phyloP scores from a whole-genome alignment of 2,329 filamentous ascomycete species.

The Aspergillus caelatus region DNA sequence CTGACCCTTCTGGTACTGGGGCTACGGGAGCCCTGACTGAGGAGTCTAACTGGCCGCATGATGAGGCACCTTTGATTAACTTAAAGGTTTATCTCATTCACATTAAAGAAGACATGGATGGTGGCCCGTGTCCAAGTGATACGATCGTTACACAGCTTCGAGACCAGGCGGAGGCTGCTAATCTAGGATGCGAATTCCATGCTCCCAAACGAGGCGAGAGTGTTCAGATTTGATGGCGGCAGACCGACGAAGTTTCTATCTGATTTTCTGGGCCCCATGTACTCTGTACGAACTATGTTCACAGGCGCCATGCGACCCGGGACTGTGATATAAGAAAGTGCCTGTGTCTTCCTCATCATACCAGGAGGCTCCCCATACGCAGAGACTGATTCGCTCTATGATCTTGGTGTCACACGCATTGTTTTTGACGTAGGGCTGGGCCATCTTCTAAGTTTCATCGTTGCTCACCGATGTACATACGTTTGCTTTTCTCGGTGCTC shows the following conservation, averaged over 20 bases:
- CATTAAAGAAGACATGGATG: conserved; percentile 81
- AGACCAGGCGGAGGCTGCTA: conserved; percentile 65
- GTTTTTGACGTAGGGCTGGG: background rate
- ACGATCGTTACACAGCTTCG: conserved; percentile 71
- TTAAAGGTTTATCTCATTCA: conserved; percentile 88
- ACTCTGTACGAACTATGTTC: background rate
- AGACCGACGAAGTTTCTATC: background rate
- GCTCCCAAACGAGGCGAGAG: conserved; percentile 68
- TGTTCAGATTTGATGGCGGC: conserved; percentile 42
- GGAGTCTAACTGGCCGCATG: background rate
- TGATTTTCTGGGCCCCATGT: background rate
- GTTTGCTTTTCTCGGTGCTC: background rate
- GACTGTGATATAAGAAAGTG: background rate
- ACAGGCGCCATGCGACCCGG: background rate
- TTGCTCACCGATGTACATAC: background rate
- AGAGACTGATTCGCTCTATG: background rate
- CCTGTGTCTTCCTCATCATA: background rate
- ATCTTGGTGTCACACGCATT: background rate
- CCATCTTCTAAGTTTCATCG: background rate
- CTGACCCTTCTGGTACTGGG: conserved; percentile 10
- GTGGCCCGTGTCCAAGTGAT: conserved; percentile 67
- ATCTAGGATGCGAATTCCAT: conserved; percentile 78
- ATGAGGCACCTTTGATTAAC: conserved; percentile 62
- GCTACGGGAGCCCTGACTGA: conserved; percentile 9
- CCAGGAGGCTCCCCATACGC: background rate